Conservation (phyloP, 2,329 filamentous ascomycete species). For the Aspergillaceae sp. region DNA sequence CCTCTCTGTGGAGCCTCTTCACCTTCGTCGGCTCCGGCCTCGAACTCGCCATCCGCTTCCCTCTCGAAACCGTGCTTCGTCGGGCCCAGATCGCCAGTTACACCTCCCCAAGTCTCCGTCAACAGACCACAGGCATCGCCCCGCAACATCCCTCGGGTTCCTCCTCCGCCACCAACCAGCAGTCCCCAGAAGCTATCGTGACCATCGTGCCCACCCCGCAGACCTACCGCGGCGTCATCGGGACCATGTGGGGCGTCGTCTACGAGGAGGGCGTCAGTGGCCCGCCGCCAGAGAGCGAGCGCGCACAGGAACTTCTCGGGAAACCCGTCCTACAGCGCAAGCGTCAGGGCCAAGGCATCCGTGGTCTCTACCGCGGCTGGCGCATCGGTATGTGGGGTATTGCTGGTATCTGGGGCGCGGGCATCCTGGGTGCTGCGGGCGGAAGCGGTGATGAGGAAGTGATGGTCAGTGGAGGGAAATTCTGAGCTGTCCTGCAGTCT, state of each 20-base stretch:
- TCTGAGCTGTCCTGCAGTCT: conserved; percentile 10
- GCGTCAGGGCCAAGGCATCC: conserved; percentile 46
- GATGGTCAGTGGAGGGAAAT: conserved; percentile 23
- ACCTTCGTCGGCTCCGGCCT: conserved; percentile 72
- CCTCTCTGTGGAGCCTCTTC: conserved; percentile 69
- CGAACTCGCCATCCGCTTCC: conserved; percentile 78
- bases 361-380: conserved; percentile 51
- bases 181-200: conserved; percentile 39
- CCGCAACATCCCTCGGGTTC: conserved; percentile 3
- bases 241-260: conserved; percentile 81
- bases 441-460: conserved; percentile 30
- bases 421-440: conserved; percentile 33
- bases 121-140: conserved; percentile 16
- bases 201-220: conserved; percentile 70
- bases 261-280: conserved; percentile 63
- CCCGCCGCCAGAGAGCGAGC: conserved; percentile 38
- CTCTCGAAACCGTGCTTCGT: conserved; percentile 82
- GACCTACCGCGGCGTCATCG: conserved; percentile 74
- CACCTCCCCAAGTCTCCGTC: conserved; percentile 44
- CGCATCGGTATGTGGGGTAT: conserved; percentile 49
- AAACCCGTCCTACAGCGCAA: conserved; percentile 33
- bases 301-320: conserved; percentile 24
- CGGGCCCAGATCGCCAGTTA: conserved; percentile 75
- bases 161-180: conserved; percentile 10
- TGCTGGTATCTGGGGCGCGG: conserved; percentile 47